Base-by-base conservation (phyloP, 2,329 filamentous ascomycete species). In the Paramyrothecium sp. region DNA sequence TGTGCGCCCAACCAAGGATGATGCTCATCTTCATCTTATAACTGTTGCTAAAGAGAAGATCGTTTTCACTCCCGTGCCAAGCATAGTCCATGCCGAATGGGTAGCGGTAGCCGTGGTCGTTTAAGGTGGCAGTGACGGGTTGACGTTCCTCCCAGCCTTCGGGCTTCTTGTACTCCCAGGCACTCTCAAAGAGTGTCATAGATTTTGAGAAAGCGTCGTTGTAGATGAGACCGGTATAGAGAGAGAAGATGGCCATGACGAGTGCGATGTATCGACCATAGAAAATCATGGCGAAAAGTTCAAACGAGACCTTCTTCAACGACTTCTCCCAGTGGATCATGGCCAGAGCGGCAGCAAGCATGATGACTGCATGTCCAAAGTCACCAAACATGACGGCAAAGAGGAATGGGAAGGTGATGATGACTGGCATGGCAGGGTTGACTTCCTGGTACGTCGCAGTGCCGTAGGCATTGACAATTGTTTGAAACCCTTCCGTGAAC, bases 1-100 rank as follows among this genome's bases (percentile, higher is more conserved):
- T 99, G 79, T 97, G 93, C 58, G 86, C 86, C 95, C 96, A 99
- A 73, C 96, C 95, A 63, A 99, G 84, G 64, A 99, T 86, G 71
- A 99, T 97, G 80, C 91, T 96, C 78, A 99, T 90, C 83, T 99
- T 99, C 95, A 99, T 99, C 88, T 99, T 99, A 84, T 95, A 96
- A 76, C 91, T 96, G 89, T 99, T 99, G 73, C 87, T 90, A 79
- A 99, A 99, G 53, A 99, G 84, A 20, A 99, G 83, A 60, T 96
- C 90, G 69, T 99, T 99, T 68, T 98, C 94, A 13, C 92, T 90
- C 59, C 90, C 92, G 73, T 99, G 96, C 95, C 95, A 99, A 69
- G 89, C 90, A 88, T 89, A 97, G 71, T 99, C 95, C 59, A 99
- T 78, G 65, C 95, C 95, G 70, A 99, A 97, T 17, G 96, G 94